Evolutionary conservation across 148 eudicot genomes (phyloP).

Genomic region (Persicaria maculosa): DNA sequence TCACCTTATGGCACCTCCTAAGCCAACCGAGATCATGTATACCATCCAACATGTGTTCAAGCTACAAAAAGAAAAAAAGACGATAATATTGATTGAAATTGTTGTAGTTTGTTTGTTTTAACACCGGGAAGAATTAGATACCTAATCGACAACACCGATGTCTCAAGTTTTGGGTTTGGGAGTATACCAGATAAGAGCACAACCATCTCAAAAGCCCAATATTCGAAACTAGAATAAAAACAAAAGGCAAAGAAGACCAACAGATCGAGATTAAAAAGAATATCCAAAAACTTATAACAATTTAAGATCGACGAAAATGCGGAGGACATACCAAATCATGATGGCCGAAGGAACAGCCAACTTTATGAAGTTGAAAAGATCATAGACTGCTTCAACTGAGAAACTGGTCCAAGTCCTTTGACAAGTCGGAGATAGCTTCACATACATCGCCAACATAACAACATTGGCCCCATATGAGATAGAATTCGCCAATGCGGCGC

Average conservation of each 20-base stretch:
- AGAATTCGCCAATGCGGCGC: conserved; percentile 41
- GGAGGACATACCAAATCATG: conserved; percentile 34
- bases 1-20: conserved; percentile 64
- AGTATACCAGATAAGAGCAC: conserved; percentile 51
- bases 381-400: conserved; percentile 30
- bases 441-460: conserved; percentile 23
- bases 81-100: too few relatives aligned
- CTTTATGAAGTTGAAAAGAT: conserved; percentile 26
- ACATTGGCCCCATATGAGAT: conserved; percentile 40
- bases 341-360: conserved; percentile 42
- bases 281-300: too few relatives aligned
- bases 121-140: too few relatives aligned
- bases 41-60: conserved; percentile 79
- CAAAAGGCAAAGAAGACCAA: too few relatives aligned
- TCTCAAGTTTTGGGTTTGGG: conserved; percentile 18
- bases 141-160: too few relatives aligned
- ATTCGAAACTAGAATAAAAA: conserved; percentile 31
- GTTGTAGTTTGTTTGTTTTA: too few relatives aligned
- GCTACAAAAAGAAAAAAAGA: conserved; percentile 23
- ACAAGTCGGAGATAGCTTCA: conserved; percentile 28
- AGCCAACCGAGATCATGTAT: conserved; percentile 68
- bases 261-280: too few relatives aligned
- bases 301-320: background rate
- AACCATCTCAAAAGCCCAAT: conserved; percentile 51
- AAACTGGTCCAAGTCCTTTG: conserved; percentile 36